Evolutionary conservation across 257 asterid genomes (phyloP), one percentile per base, ranked within the genome.

Genomic region (Salvia hispanica): DNA sequence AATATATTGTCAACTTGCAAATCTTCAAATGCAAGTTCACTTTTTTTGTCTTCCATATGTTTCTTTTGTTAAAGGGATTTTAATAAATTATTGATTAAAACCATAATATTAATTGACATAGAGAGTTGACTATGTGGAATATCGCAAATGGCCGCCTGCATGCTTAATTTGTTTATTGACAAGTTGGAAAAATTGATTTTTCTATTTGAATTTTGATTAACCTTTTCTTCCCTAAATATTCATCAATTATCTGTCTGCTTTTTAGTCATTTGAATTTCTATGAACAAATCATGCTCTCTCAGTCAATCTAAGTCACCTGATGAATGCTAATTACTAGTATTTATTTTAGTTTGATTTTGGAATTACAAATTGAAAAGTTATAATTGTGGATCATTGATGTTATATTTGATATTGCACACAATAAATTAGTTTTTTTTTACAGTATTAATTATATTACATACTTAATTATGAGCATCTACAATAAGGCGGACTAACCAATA

Each of bases 1-100:
- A 25, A 58, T 57, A 9, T 70, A 50, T 21, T 76, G 73, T 56
- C 80, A 65, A 51, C 69, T 76, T 76, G 40, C 39, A 62, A 25
- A 44, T 40, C 42, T 42, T 34, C 66, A 42, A 40, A 33, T 46
- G 15, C 37, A 67, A 69, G 62, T 55, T 48, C 64, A 70, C 68
- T 40, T 58, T 33, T 3, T 39, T 46, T 13, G 0, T 0, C 15
- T 43, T 62, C 13, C 44, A 25, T 25, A 1, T 51, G 28, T 62
- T 56, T 50, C 18, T 15, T 9, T 10, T 39, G 56, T 9, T 39
- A 5, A 11, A 18, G 65, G 60, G 39, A 16, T 5, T 1, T 25
- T 25, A 25, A 25, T 25, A 25, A 1, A 56, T 69, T 37, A 58
- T 68, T 43, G 7, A 21, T 31, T 64, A 1, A 40, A 14, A 3